A percentile compares a stretch with the other conserved stretches of the same genome.
phyloP scores from a whole-genome alignment of 1,139 yeast genomes.

The Zygotorulaspora mrakii region DNA sequence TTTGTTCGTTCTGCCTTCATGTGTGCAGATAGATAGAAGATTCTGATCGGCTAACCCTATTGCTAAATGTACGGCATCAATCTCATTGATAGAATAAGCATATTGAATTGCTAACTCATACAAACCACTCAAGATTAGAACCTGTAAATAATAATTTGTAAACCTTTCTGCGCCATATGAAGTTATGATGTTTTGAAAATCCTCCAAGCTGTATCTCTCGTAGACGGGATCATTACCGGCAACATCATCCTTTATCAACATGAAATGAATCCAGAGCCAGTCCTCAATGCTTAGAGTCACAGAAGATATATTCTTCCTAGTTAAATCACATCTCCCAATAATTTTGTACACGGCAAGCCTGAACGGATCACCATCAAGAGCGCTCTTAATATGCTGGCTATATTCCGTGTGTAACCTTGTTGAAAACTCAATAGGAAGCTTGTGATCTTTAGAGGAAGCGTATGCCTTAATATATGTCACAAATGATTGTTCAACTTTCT shows the following conservation, averaged over 20 bases:
- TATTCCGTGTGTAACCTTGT: constrained; percentile 77
- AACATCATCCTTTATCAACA: constrained; percentile 60
- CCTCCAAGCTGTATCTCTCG: constrained; percentile 68
- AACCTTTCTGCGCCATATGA: constrained; percentile 74
- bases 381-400: constrained; percentile 75
- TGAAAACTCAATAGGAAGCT: constrained; percentile 61
- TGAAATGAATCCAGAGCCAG: constrained; percentile 94
- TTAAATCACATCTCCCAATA: constrained; percentile 79
- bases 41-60: constrained; percentile 78
- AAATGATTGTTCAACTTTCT: constrained; percentile 80
- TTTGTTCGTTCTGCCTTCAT: constrained; percentile 16
- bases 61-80: constrained; percentile 87
- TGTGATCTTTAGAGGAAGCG: constrained; percentile 51
- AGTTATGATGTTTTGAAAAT: constrained; percentile 68
- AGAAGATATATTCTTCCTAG: constrained; percentile 67
- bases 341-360: constrained; percentile 87
- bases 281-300: constrained; percentile 85
- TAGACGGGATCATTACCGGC: constrained; percentile 49
- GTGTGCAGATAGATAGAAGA: constrained; percentile 50
- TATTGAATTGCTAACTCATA: constrained; percentile 79
- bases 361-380: constrained; percentile 77
- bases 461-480: constrained; percentile 74
- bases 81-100: constrained; percentile 62
- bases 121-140: constrained; percentile 70
- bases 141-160: constrained; percentile 69